Percentiles rank a stretch among this genome's conserved stretches.
These are phyloP conservation scores for Scutellaria baicalensis DNA, from an alignment of 257 asterid genomes.

Conservation along the genomic window DNA sequence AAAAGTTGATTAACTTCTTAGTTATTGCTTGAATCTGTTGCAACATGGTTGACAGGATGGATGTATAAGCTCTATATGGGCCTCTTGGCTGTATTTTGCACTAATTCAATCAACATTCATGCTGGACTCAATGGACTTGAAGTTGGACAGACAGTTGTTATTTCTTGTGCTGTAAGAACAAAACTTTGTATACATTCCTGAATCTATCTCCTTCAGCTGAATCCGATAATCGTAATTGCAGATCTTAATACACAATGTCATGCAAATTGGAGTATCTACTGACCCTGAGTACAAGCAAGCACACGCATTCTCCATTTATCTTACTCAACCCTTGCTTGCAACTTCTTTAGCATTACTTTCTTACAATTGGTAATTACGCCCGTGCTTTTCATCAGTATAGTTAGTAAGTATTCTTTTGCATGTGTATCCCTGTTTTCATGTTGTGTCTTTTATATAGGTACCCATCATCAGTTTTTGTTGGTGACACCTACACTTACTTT, in stretches of 20 bases:
- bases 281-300: slow-evolving; percentile 85
- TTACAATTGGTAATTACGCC: slow-evolving; percentile 65
- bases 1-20: background rate
- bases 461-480: slow-evolving; percentile 86
- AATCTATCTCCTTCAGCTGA: background rate
- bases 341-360: slow-evolving; percentile 89
- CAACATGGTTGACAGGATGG: slow-evolving; percentile 52
- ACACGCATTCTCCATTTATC: slow-evolving; percentile 88
- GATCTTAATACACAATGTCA: slow-evolving; percentile 77
- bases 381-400: background rate
- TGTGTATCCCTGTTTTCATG: slow-evolving; percentile 9
- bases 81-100: slow-evolving; percentile 90
- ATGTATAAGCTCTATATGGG: slow-evolving; percentile 92
- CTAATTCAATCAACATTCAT: slow-evolving; percentile 87
- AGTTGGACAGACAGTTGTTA: slow-evolving; percentile 92
- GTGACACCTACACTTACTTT: slow-evolving; percentile 82
- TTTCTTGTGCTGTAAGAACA: slow-evolving; percentile 79
- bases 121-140: slow-evolving; percentile 97
- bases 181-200: background rate
- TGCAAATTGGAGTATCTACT: slow-evolving; percentile 75
- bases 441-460: slow-evolving; percentile 39
- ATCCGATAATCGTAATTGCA: slow-evolving; percentile 24
- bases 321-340: slow-evolving; percentile 83
- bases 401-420: background rate
- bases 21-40: background rate